Conservation (phyloP, 2,329 filamentous ascomycete genomes). For the Aspergillus sp. region DNA sequence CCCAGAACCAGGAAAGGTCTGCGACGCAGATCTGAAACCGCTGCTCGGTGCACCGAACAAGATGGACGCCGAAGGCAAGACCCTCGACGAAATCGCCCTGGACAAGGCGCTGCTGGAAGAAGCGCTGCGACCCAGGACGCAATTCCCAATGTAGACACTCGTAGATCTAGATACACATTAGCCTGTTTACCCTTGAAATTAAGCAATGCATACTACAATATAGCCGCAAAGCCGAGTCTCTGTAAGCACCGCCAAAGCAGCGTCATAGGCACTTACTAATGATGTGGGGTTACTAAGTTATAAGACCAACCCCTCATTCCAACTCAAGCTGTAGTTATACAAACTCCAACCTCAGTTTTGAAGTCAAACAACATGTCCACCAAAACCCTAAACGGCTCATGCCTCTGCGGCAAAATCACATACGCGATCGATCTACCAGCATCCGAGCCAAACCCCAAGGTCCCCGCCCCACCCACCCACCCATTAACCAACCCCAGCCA, state of each 20-base stretch:
- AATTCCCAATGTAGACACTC: constrained; percentile 8
- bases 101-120: constrained; percentile 21
- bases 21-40: constrained; percentile 38
- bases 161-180: neutral
- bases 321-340: neutral
- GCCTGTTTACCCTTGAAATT: neutral
- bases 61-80: neutral
- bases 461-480: neutral
- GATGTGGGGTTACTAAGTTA: too few species aligned
- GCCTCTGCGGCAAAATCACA: constrained; percentile 12
- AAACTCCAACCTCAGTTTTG: neutral
- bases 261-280: too few species aligned
- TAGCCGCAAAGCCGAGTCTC: too few species aligned
- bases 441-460: constrained; percentile 19
- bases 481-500: too few species aligned
- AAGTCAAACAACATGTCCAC: constrained; percentile 12
- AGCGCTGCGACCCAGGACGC: constrained; percentile 2
- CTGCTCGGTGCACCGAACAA: constrained; percentile 21
- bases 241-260: too few species aligned
- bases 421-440: constrained; percentile 17
- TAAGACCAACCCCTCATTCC: neutral
- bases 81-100: constrained; percentile 10
- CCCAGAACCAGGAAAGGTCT: constrained; percentile 36
- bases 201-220: too few species aligned
- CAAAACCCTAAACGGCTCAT: constrained; percentile 10